Conservation (phyloP, 2,329 filamentous ascomycete genomes). For the Chaetomium globosum region DNA sequence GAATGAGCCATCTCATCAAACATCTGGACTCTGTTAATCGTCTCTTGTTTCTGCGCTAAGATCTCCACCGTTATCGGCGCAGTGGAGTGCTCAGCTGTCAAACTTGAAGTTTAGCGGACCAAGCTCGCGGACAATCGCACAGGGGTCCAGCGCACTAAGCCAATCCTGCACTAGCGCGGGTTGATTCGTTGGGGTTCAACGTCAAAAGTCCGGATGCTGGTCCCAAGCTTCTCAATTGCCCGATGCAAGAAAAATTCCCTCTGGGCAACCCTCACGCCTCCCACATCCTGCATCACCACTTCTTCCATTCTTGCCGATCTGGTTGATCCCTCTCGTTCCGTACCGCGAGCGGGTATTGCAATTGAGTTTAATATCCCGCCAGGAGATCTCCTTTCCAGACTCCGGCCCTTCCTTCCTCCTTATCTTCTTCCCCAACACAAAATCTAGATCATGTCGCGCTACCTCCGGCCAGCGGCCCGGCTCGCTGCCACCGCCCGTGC, state of each 20-base stretch:
- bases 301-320: slow-evolving; percentile 21
- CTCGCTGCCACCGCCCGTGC: slow-evolving; percentile 46
- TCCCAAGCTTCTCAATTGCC: slow-evolving; percentile 32
- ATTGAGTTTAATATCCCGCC: slow-evolving; percentile 29
- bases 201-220: slow-evolving; percentile 37
- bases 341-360: slow-evolving; percentile 27
- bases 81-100: slow-evolving; percentile 25
- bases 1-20: background rate
- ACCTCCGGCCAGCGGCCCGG: slow-evolving; percentile 50
- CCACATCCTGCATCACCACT: slow-evolving; percentile 29
- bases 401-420: slow-evolving; percentile 16
- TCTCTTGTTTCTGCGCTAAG: slow-evolving; percentile 6
- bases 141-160: slow-evolving; percentile 31
- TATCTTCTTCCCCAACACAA: slow-evolving; percentile 26
- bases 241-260: slow-evolving; percentile 38
- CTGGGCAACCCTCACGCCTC: slow-evolving; percentile 30
- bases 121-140: slow-evolving; percentile 25
- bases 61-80: slow-evolving; percentile 19
- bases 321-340: slow-evolving; percentile 27
- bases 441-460: slow-evolving; percentile 48
- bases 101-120: slow-evolving; percentile 24
- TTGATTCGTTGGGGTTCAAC: slow-evolving; percentile 38
- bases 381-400: slow-evolving; percentile 12
- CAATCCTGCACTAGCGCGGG: slow-evolving; percentile 30
- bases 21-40: background rate